These are phyloP conservation scores for Nectriaceae sp. DNA, from an alignment of 2,329 filamentous ascomycete genomes.

Conservation along the genomic window DNA sequence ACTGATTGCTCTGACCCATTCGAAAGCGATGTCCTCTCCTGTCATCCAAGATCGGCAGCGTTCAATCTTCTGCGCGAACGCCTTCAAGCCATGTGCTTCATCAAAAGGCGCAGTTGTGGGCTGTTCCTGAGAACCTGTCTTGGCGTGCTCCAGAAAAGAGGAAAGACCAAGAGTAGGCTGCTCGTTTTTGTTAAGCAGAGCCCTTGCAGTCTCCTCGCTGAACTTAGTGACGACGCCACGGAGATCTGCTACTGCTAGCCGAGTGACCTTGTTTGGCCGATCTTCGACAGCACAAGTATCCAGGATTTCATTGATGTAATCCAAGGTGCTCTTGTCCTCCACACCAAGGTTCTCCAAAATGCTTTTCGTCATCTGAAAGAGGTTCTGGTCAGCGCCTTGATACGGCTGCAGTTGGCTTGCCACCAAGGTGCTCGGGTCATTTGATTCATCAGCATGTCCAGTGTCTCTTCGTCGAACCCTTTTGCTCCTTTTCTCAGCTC, in stretches of 20 bases:
- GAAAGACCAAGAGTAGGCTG: constrained; percentile 55
- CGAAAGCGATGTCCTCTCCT: constrained; percentile 58
- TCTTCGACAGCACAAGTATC: constrained; percentile 55
- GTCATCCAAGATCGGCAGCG: constrained; percentile 48
- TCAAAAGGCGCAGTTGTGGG: constrained; percentile 51
- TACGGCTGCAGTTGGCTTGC: constrained; percentile 58
- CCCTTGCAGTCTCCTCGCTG: constrained; percentile 54
- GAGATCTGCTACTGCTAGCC: constrained; percentile 51
- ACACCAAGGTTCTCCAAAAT: constrained; percentile 58
- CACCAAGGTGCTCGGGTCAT: constrained; percentile 54
- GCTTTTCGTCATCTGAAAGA: constrained; percentile 58
- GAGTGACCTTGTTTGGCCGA: constrained; percentile 49
- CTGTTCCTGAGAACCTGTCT: constrained; percentile 53
- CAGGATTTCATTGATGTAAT: constrained; percentile 50
- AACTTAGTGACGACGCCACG: constrained; percentile 51
- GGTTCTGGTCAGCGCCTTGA: constrained; percentile 56
- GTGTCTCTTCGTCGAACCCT: constrained; percentile 60
- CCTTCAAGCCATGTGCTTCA: constrained; percentile 51
- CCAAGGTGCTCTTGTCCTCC: constrained; percentile 48
- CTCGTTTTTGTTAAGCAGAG: constrained; percentile 56
- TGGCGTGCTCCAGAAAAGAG: constrained; percentile 65
- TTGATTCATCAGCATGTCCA: constrained; percentile 52
- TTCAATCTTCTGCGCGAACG: constrained; percentile 54
- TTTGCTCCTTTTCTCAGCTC: constrained; percentile 64
- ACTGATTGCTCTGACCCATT: constrained; percentile 56